These are phyloP conservation scores for Colletotrichum spaethianum DNA, from an alignment of 2,329 filamentous ascomycete genomes.

Conservation along the genomic window DNA sequence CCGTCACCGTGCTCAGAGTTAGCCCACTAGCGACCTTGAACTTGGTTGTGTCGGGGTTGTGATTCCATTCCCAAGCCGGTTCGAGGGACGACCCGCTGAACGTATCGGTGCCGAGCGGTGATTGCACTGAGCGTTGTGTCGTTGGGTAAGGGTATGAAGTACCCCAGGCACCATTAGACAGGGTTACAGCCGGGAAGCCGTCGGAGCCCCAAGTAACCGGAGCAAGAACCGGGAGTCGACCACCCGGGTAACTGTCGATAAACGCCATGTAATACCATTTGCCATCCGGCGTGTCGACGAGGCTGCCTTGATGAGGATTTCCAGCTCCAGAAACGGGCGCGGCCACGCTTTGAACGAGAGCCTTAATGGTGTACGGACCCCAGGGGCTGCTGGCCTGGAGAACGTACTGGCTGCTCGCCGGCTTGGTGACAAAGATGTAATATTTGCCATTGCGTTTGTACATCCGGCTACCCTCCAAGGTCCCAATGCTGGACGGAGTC, in stretches of 20 bases:
- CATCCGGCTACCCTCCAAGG: slow-evolving; percentile 67
- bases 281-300: slow-evolving; percentile 64
- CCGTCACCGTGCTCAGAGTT: slow-evolving; percentile 60
- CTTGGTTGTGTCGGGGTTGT: slow-evolving; percentile 67
- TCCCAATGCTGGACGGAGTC: slow-evolving; percentile 24
- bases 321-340: slow-evolving; percentile 61
- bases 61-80: slow-evolving; percentile 71
- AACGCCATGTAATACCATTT: slow-evolving; percentile 73
- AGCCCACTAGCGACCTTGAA: slow-evolving; percentile 54
- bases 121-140: neutral
- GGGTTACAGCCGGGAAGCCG: slow-evolving; percentile 62
- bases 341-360: slow-evolving; percentile 56
- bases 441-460: slow-evolving; percentile 69
- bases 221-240: slow-evolving; percentile 68
- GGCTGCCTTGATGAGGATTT: slow-evolving; percentile 65
- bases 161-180: slow-evolving; percentile 60
- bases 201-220: slow-evolving; percentile 62
- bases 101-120: slow-evolving; percentile 26
- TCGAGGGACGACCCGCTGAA: slow-evolving; percentile 53
- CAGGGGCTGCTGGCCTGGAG: slow-evolving; percentile 62
- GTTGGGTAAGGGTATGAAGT: slow-evolving; percentile 55
- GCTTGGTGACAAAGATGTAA: slow-evolving; percentile 66
- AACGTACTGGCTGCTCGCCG: slow-evolving; percentile 61
- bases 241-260: slow-evolving; percentile 66
- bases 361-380: slow-evolving; percentile 63